Base-by-base conservation (phyloP, 2,329 filamentous ascomycete species). In the Coleophoma eucalyptorum region DNA sequence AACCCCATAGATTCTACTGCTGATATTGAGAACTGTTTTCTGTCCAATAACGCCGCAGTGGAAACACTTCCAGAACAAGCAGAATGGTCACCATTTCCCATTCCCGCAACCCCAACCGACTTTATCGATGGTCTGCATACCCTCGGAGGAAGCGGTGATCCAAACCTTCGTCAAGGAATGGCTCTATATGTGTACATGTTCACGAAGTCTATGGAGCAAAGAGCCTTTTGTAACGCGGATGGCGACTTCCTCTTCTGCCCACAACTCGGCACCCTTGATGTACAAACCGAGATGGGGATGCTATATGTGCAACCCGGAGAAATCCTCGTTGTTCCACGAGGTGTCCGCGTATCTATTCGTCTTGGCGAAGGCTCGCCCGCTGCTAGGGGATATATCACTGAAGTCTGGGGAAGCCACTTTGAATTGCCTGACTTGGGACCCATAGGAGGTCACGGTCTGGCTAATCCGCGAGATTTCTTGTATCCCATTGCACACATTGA, bases 11-110 rank as follows among this genome's bases (percentile, higher is more conserved):
- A 70, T 47, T 64, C 67, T 5, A 71, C 65, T 89, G 67, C 76
- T 89, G 32, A 80, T 86, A 61, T 93, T 86, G 88, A 83, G 88
- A 83, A 89, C 58, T 76, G 90, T 55, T 79, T 78, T 58, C 66
- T 74, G 3, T 70, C 72, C 10, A 58, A 69, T 21, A 79, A 78
- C 56, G 65, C 69, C 3, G 66, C 67, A 32, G 72, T 78, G 6
- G 67, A 70, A 11, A 67, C 71, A n/a, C 65, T 72, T 8, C 68
- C 74, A 3, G 69, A 72, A 34, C 72, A 78, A 61, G 67, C 72
- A 42, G 73, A 71, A 56, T 79, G 76, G 77, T 67, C 70, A n/a
- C 73, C 75, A 2, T 74, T 77, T 33, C 55, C 55, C 13, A 50
- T 62, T 20, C 60, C 60, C 3, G 47, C 51, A 70, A 76, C 58